Percentiles rank a stretch among this genome's conserved stretches.
phyloP scores from a whole-genome alignment of 345 rosid species.

The Euphorbia peplus region DNA sequence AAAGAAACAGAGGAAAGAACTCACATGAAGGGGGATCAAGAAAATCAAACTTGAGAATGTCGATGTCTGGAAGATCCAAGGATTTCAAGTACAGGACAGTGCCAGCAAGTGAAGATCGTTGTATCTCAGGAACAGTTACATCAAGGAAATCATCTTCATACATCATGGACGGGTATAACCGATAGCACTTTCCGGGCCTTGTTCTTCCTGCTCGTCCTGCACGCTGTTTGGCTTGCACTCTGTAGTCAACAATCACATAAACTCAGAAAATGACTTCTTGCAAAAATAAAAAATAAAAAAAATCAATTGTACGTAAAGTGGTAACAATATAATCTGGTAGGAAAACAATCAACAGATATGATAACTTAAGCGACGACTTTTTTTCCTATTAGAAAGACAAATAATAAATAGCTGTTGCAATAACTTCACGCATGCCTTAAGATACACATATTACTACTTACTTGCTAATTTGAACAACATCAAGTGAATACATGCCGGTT shows the following conservation, averaged over 20 bases:
- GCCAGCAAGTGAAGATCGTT: slow-evolving; percentile 92
- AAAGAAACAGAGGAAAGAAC: slow-evolving; percentile 13
- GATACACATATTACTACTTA: slow-evolving; percentile 37
- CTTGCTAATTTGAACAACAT: slow-evolving; percentile 95
- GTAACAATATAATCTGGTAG: background rate
- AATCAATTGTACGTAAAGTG: background rate
- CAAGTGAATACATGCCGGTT: slow-evolving; percentile 96
- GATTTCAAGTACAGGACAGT: slow-evolving; percentile 92
- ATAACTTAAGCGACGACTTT: background rate
- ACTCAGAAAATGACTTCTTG: background rate
- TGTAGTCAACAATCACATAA: slow-evolving; percentile 29
- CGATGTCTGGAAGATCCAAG: slow-evolving; percentile 85
- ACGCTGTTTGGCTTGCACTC: slow-evolving; percentile 98
- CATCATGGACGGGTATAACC: slow-evolving; percentile 67
- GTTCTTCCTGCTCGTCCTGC: slow-evolving; percentile 99
- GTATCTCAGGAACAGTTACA: slow-evolving; percentile 95
- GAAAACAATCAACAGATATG: background rate
- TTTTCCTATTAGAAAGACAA: background rate
- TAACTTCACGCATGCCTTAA: background rate
- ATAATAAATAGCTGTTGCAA: background rate
- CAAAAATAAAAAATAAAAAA: background rate
- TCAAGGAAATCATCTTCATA: slow-evolving; percentile 83
- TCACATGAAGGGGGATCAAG: slow-evolving; percentile 89
- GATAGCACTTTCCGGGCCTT: slow-evolving; percentile 93
- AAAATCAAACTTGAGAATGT: slow-evolving; percentile 90